Conservation (phyloP, 139 green algal species). For the Picochlorum sp. region DNA sequence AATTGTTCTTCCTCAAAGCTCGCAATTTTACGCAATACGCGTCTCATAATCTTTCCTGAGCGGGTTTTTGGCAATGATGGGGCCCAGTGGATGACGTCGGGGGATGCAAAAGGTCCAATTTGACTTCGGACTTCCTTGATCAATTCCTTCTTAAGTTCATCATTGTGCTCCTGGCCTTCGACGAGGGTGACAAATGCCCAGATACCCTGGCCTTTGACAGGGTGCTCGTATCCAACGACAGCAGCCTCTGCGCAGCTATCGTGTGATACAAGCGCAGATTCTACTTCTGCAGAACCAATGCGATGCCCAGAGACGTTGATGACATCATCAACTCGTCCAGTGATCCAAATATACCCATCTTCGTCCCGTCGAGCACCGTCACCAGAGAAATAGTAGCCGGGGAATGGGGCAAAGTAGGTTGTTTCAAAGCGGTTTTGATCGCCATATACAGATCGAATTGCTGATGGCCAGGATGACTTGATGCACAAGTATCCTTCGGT, state of each 20-base stretch:
- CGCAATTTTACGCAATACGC: constrained; percentile 82
- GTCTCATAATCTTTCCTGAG: constrained; percentile 81
- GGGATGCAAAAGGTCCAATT: constrained; percentile 73
- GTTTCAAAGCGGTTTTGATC: constrained; percentile 90
- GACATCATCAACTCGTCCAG: constrained; percentile 93
- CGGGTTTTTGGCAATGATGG: constrained; percentile 85
- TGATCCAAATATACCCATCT: constrained; percentile 81
- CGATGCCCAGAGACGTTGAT: constrained; percentile 82
- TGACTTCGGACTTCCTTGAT: constrained; percentile 41
- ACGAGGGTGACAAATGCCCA: constrained; percentile 93
- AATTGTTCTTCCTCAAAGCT: constrained; percentile 49
- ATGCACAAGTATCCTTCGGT: constrained; percentile 50
- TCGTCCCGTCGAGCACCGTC: constrained; percentile 56
- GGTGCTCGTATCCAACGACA: constrained; percentile 82
- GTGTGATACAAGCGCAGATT: constrained; percentile 75
- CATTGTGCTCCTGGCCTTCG: constrained; percentile 36
- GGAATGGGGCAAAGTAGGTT: constrained; percentile 86
- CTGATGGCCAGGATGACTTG: constrained; percentile 79
- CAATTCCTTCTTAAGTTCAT: constrained; percentile 64
- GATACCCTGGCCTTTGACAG: constrained; percentile 88
- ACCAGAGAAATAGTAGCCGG: constrained; percentile 89
- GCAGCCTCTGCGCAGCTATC: constrained; percentile 78
- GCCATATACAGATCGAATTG: constrained; percentile 72
- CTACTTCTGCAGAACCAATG: constrained; percentile 92
- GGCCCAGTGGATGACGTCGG: constrained; percentile 93